These are phyloP conservation scores for Penicillium aurantiogriseum DNA, from an alignment of 2,329 filamentous ascomycete genomes.

Conservation along the genomic window DNA sequence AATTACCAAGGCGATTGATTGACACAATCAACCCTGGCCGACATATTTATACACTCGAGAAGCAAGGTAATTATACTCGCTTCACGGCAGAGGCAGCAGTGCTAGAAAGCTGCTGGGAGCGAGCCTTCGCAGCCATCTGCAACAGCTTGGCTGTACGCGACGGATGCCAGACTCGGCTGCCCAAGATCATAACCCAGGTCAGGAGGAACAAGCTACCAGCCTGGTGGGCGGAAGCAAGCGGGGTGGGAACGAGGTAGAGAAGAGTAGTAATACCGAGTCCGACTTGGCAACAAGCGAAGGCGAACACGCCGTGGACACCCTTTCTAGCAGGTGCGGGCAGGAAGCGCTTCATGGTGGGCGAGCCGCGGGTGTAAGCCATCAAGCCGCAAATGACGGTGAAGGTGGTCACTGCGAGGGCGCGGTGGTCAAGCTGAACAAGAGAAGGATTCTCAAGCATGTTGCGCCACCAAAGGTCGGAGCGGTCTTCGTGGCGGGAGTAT, in stretches of 20 bases:
- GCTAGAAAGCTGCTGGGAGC: constrained; percentile 27
- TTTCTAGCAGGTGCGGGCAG: constrained; percentile 60
- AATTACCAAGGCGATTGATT: constrained; percentile 6
- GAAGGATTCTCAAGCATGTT: constrained; percentile 98
- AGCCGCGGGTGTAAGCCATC: constrained; percentile 74
- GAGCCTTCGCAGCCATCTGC: constrained; percentile 43
- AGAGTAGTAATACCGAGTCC: constrained; percentile 84
- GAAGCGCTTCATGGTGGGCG: constrained; percentile 59
- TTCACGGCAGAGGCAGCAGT: constrained; percentile 26
- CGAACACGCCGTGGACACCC: constrained; percentile 75
- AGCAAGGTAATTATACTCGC: constrained; percentile 9
- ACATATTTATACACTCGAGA: constrained; percentile 19
- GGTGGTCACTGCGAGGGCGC: constrained; percentile 84
- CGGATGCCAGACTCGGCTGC: constrained; percentile 73
- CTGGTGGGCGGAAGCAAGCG: constrained; percentile 86
- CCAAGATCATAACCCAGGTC: constrained; percentile 76
- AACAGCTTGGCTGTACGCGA: constrained; percentile 62
- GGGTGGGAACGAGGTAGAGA: constrained; percentile 88
- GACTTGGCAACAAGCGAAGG: constrained; percentile 79
- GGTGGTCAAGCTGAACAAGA: constrained; percentile 92
- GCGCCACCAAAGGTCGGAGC: constrained; percentile 87
- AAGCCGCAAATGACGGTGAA: constrained; percentile 77
- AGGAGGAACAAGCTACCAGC: constrained; percentile 83
- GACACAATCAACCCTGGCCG: constrained; percentile 3
- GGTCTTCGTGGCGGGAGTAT: constrained; percentile 76